phyloP scores from a whole-genome alignment of 2,329 filamentous ascomycete species.

The Parastagonospora nodorum region DNA sequence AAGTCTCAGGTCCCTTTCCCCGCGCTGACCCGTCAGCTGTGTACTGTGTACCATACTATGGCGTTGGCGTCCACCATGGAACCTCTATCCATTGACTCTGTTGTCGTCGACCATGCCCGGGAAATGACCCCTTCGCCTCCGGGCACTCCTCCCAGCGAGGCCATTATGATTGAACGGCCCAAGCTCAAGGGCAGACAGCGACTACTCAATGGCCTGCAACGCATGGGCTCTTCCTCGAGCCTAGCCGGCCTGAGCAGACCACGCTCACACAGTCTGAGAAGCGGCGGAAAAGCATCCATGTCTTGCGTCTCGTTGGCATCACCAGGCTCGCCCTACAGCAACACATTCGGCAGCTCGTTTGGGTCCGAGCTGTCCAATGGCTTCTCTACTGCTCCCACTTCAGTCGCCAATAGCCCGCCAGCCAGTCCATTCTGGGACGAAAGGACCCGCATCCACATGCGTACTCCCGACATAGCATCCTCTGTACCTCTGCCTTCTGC shows the following conservation, averaged over 20 bases:
- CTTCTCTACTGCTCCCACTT: constrained; percentile 62
- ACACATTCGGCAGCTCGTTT: constrained; percentile 60
- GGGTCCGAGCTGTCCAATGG: constrained; percentile 62
- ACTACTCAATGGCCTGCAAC: constrained; percentile 74
- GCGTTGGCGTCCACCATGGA: constrained; percentile 33
- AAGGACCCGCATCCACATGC: constrained; percentile 59
- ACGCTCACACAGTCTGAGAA: constrained; percentile 70
- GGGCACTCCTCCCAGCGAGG: constrained; percentile 26
- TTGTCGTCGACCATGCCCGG: constrained; percentile 39
- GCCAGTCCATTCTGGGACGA: constrained; percentile 57
- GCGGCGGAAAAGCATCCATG: constrained; percentile 64
- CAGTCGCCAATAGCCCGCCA: constrained; percentile 54
- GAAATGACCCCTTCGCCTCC: constrained; percentile 19
- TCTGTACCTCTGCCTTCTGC: constrained; percentile 70
- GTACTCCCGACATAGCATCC: constrained; percentile 58
- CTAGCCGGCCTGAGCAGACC: constrained; percentile 67
- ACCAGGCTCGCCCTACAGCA: constrained; percentile 55
- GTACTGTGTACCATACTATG: constrained; percentile 4
- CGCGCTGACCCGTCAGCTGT: constrained; percentile 8
- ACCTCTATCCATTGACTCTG: constrained; percentile 45
- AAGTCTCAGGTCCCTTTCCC: constrained; percentile 10
- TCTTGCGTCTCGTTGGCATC: constrained; percentile 67
- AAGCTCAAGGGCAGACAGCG: constrained; percentile 73
- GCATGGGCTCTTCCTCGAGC: constrained; percentile 80
- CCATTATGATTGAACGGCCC: constrained; percentile 42